Percentiles rank a stretch among this genome's conserved stretches.
Evolutionary conservation across 805 yeast species (phyloP).

Genomic region (Nakazawaea wickerhamii): DNA sequence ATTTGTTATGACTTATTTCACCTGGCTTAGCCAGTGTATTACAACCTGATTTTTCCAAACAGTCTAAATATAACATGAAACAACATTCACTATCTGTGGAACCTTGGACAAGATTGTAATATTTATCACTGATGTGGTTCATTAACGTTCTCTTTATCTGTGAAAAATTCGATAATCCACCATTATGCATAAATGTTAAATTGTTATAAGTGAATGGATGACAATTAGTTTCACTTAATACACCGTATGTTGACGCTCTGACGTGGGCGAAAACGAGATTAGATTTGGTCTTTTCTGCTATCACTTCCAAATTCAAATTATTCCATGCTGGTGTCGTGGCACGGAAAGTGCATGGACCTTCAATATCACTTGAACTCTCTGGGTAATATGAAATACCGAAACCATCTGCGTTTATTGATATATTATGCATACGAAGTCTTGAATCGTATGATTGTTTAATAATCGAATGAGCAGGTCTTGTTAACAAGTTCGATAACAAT

Average conservation of each 20-base stretch:
- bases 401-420: conserved; percentile 98
- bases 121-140: conserved; percentile 72
- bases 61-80: conserved; percentile 82
- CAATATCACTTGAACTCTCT: conserved; percentile 40
- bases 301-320: conserved; percentile 78
- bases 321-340: conserved; percentile 99
- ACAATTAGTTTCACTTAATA: conserved; percentile 89
- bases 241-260: conserved; percentile 94
- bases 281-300: conserved; percentile 85
- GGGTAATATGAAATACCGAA: conserved; percentile 95
- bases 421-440: conserved; percentile 77
- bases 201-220: conserved; percentile 90
- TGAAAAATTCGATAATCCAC: conserved; percentile 73
- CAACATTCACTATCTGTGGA: conserved; percentile 95
- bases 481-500: conserved; percentile 75
- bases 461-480: conserved; percentile 95
- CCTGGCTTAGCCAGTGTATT: conserved; percentile 51
- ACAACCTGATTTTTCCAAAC: conserved; percentile 66
- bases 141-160: conserved; percentile 69
- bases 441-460: conserved; percentile 95
- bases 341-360: conserved; percentile 85
- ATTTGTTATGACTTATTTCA: conserved; percentile 45
- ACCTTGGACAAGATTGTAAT: conserved; percentile 79
- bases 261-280: conserved; percentile 90
- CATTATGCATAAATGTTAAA: conserved; percentile 96